Percentiles rank a stretch among this genome's conserved stretches.
phyloP scores from a whole-genome alignment of 331 rosid genomes.

The Telfairia occidentalis region DNA sequence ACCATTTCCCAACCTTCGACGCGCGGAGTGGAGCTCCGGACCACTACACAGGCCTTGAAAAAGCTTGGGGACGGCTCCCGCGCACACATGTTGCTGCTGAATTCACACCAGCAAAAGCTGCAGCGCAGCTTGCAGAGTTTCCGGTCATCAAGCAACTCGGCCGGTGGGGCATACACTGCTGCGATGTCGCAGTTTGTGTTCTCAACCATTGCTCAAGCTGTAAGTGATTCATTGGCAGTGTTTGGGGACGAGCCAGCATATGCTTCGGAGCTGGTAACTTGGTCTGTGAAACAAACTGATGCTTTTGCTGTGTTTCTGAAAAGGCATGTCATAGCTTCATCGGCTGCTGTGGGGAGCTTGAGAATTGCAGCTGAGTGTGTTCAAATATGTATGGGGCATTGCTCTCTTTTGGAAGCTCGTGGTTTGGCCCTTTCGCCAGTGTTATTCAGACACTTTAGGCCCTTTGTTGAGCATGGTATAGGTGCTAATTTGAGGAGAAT shows the following conservation, averaged over 20 bases:
- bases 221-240: conserved; percentile 50
- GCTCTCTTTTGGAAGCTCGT: conserved; percentile 48
- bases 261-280: conserved; percentile 77
- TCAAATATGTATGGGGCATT: conserved; percentile 57
- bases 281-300: conserved; percentile 70
- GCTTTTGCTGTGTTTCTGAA: conserved; percentile 40
- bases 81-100: conserved; percentile 56
- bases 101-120: conserved; percentile 45
- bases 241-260: conserved; percentile 68
- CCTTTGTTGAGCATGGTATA: conserved; percentile 49
- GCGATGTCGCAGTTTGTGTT: conserved; percentile 59
- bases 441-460: conserved; percentile 48
- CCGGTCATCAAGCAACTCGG: conserved; percentile 16
- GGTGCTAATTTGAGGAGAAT: conserved; percentile 52
- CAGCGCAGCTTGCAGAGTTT: conserved; percentile 28
- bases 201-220: conserved; percentile 64
- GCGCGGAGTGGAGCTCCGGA: conserved; percentile 48
- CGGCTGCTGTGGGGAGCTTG: conserved; percentile 66
- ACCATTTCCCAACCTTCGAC: conserved; percentile 55
- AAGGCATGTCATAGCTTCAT: conserved; percentile 49
- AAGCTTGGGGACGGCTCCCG: conserved; percentile 82
- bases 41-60: conserved; percentile 46
- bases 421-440: conserved; percentile 79
- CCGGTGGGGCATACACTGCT: conserved; percentile 46
- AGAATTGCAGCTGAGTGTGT: conserved; percentile 71